These are phyloP conservation scores for Yamadazyma songkhlaensis DNA, from an alignment of 1,139 yeast genomes.

Conservation along the genomic window DNA sequence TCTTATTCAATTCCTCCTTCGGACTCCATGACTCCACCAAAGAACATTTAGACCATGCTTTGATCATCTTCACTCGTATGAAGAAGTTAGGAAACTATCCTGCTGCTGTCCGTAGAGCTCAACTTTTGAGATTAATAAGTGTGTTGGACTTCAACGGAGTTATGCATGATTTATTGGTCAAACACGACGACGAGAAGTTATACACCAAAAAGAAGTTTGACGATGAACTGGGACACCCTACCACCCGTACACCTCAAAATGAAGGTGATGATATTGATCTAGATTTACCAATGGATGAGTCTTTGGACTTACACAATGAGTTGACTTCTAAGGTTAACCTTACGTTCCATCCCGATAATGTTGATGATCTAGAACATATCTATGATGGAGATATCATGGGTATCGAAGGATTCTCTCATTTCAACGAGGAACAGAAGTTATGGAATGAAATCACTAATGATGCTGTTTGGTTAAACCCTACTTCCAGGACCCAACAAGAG, in stretches of 20 bases:
- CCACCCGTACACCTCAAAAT: neutral
- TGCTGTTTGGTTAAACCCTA: conserved; percentile 60
- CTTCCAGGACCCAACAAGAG: neutral
- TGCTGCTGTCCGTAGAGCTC: conserved; percentile 72
- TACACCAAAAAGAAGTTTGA: neutral
- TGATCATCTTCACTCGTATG: conserved; percentile 70
- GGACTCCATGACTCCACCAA: conserved; percentile 78
- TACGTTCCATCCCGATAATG: conserved; percentile 14
- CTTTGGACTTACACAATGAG: neutral
- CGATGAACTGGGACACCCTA: neutral
- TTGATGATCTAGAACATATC: conserved; percentile 23
- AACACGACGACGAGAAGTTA: conserved; percentile 51
- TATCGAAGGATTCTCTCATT: conserved; percentile 43
- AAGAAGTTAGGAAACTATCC: conserved; percentile 75
- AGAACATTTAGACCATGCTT: conserved; percentile 71
- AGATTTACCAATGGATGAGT: conserved; percentile 1
- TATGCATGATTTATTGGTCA: conserved; percentile 53
- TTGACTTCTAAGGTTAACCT: conserved; percentile 1
- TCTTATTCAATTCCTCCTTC: conserved; percentile 75
- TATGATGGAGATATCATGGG: conserved; percentile 38
- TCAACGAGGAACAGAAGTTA: conserved; percentile 56
- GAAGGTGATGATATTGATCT: neutral
- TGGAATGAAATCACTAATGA: conserved; percentile 76
- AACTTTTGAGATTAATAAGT: conserved; percentile 59
- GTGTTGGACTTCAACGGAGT: conserved; percentile 68